Evolutionary conservation across 331 rosid species (phyloP).

Genomic region (Saraca asoca): DNA sequence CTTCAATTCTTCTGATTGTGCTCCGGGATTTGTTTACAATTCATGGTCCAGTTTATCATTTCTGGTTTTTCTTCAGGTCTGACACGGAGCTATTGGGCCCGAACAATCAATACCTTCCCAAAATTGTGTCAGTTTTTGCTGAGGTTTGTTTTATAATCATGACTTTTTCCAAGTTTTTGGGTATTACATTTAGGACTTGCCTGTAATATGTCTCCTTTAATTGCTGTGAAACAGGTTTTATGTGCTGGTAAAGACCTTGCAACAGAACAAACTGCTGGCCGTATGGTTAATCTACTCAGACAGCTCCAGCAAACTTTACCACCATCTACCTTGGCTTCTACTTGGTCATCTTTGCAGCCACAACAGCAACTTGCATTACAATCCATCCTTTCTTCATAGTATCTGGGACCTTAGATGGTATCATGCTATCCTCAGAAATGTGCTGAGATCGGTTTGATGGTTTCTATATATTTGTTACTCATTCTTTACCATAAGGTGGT

Average conservation of each 20-base stretch:
- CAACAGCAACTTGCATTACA: conserved; percentile 95
- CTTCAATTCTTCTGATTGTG: no score
- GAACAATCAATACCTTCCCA: conserved; percentile 85
- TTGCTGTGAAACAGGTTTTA: conserved; percentile 58
- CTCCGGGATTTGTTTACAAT: neutral
- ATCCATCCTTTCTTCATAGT: conserved; percentile 73
- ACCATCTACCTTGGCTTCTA: conserved; percentile 80
- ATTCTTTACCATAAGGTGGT: conserved; percentile 80
- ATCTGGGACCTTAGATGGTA: conserved; percentile 39
- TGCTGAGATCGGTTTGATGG: conserved; percentile 51
- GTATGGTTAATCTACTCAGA: conserved; percentile 77
- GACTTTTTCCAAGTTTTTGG: neutral
- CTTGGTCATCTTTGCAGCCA: conserved; percentile 95
- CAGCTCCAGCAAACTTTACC: conserved; percentile 95
- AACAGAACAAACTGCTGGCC: conserved; percentile 80
- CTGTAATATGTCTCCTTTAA: conserved; percentile 15
- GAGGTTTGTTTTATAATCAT: conserved; percentile 56
- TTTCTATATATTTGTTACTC: conserved; percentile 50
- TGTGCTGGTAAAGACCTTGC: conserved; percentile 96
- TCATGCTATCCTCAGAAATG: conserved; percentile 34
- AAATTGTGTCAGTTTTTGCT: conserved; percentile 85
- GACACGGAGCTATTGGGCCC: conserved; percentile 84
- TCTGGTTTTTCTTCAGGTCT: conserved; percentile 58
- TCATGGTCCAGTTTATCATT: conserved; percentile 1
- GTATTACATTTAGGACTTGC: neutral